Evolutionary conservation across 169 alveolate genomes (phyloP), one percentile per base, ranked within the genome.

Genomic region (Neospora caninum): DNA sequence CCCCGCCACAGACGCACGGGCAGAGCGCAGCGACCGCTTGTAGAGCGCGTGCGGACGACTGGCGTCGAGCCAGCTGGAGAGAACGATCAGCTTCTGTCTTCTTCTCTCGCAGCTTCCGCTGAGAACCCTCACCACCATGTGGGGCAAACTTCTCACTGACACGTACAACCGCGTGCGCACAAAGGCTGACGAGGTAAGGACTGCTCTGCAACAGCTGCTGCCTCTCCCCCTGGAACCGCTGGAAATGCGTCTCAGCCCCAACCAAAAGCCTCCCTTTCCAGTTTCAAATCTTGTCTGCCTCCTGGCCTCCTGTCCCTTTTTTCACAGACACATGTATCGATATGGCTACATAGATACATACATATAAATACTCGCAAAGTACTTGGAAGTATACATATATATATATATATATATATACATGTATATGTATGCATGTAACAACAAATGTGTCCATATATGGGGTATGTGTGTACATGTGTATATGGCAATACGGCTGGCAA

Each of bases 181-280:
- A 80, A 92, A 92, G 92, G 94, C 94, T 10, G 94, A 92, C 39
- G 94, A 92, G 94, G 94, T 92, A 27, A 67, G 70, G 41, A 45
- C 25, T n/a, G 73, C n/a, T 69, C 42, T 58, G 88, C 27, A n/a
- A 67, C 69, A 27, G 87, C 34, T 64, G 67, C 49, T 22, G 84
- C 64, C 64, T 69, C 92, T 86, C 42, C 1, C 54, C 49, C 80
- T 49, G 43, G 69, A 27, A 67, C 64, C 53, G 86, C 64, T 54
- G 80, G 22, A 49, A 13, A n/a, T n/a, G n/a, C n/a, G n/a, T n/a
- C n/a, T n/a, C n/a, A n/a, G n/a, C n/a, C n/a, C n/a, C n/a, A n/a
- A n/a, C 58, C 22, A 49, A 49, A 49, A 13, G 58, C 58, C 13
- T 49, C 58, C 58, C 58, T 13, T 49, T 49, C 22, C 58, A 13